Evolutionary conservation across 306 rosid genomes (phyloP).

Genomic region (Comarum palustre): DNA sequence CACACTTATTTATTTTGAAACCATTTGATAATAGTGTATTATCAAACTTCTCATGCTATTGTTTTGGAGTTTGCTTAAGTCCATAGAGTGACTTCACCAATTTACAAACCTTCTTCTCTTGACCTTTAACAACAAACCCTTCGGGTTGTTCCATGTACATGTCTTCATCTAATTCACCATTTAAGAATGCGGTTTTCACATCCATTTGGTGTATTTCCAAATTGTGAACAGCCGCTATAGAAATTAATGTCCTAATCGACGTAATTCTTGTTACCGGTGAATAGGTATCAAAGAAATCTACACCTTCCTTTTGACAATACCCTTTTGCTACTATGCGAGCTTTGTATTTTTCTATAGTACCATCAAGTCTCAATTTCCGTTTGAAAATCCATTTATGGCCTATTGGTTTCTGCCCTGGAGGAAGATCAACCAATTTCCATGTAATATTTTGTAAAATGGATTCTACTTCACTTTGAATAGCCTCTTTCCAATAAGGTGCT

Average conservation of each 20-base stretch:
- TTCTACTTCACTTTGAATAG: not conserved
- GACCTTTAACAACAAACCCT: not conserved
- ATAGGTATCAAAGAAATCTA: not conserved
- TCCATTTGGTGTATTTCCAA: conserved; percentile 3
- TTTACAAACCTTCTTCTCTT: not conserved
- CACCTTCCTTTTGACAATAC: not conserved
- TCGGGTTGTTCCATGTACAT: not conserved
- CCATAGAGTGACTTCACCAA: not conserved
- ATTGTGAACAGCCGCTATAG: not conserved
- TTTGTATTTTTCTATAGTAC: not conserved
- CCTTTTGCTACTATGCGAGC: not conserved
- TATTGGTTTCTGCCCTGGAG: no score
- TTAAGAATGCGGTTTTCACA: not conserved
- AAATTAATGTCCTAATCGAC: not conserved
- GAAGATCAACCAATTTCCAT: no score
- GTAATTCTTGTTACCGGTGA: not conserved
- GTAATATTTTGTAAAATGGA: not conserved
- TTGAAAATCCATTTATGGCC: not conserved
- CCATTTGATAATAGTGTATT: not conserved
- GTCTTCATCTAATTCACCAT: not conserved
- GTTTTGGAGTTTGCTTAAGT: not conserved
- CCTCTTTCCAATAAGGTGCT: not conserved
- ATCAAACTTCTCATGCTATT: not conserved
- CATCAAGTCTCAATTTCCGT: not conserved
- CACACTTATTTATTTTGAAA: not conserved